These are phyloP conservation scores for Colletotrichum sp. DNA, from an alignment of 2,329 filamentous ascomycete genomes.

Conservation along the genomic window DNA sequence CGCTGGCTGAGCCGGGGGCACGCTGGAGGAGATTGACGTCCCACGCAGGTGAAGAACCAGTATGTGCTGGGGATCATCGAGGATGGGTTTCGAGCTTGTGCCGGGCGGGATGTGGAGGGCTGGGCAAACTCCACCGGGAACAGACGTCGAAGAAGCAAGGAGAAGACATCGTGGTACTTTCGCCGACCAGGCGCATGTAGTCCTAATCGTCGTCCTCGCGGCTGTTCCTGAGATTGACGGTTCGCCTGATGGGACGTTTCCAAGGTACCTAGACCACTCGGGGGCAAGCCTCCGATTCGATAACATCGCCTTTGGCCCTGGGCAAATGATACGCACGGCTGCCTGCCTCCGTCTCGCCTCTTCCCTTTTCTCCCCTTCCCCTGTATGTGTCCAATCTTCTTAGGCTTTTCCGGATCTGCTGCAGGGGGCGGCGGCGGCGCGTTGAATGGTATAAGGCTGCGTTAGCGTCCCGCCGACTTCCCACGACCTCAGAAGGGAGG, in stretches of 20 bases:
- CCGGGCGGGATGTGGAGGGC: background rate
- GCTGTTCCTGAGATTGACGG: background rate
- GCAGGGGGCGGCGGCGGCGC: background rate
- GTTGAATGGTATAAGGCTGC: conserved; percentile 8
- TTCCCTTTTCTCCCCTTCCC: background rate
- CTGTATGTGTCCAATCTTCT: background rate
- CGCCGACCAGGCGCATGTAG: background rate
- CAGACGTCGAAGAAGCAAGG: background rate
- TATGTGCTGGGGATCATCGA: background rate
- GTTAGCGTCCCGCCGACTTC: background rate
- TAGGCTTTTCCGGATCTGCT: background rate
- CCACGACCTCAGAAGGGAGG: background rate
- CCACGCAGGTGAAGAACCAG: background rate
- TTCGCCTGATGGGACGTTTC: conserved; percentile 2
- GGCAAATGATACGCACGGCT: background rate
- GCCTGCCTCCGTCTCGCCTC: background rate
- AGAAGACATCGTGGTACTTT: background rate
- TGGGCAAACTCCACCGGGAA: background rate
- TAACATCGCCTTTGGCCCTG: background rate
- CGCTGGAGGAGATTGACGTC: background rate
- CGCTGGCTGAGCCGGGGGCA: background rate
- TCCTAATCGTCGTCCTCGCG: background rate
- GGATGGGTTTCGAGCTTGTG: background rate
- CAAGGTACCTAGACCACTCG: background rate
- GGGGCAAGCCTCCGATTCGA: background rate